These are phyloP conservation scores for Russula dissimulans DNA, from an alignment of 768 basidiomycete genomes.

Conservation along the genomic window DNA sequence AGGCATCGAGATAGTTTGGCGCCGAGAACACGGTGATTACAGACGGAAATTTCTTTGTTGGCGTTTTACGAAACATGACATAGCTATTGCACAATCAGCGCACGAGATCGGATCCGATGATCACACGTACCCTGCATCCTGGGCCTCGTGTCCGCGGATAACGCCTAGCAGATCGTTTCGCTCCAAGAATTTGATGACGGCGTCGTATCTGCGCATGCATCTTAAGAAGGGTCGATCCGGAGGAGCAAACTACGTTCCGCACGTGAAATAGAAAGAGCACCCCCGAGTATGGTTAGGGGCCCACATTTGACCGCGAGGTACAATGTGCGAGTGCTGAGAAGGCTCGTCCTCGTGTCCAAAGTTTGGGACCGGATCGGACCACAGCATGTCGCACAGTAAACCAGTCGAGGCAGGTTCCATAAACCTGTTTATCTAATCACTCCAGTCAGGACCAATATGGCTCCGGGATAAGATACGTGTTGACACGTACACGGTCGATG, in stretches of 20 bases:
- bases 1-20: constrained; percentile 93
- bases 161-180: constrained; percentile 86
- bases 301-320: constrained; percentile 53
- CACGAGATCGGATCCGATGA: background rate
- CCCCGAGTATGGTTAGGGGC: constrained; percentile 81
- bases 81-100: constrained; percentile 38
- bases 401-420: constrained; percentile 90
- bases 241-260: constrained; percentile 25
- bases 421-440: constrained; percentile 74
- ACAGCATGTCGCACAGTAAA: constrained; percentile 87
- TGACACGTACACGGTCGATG: constrained; percentile 44
- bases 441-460: background rate
- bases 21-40: constrained; percentile 98
- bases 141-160: constrained; percentile 94
- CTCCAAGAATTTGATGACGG: constrained; percentile 89
- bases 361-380: constrained; percentile 88
- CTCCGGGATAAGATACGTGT: too few relatives aligned
- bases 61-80: constrained; percentile 93
- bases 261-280: constrained; percentile 92
- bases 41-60: constrained; percentile 89
- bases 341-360: constrained; percentile 76
- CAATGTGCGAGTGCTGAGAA: constrained; percentile 36
- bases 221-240: background rate
- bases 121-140: constrained; percentile 75
- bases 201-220: constrained; percentile 50